Evolutionary conservation across 2,329 filamentous ascomycete species (phyloP).

Genomic region (Chaetomium strumarium): DNA sequence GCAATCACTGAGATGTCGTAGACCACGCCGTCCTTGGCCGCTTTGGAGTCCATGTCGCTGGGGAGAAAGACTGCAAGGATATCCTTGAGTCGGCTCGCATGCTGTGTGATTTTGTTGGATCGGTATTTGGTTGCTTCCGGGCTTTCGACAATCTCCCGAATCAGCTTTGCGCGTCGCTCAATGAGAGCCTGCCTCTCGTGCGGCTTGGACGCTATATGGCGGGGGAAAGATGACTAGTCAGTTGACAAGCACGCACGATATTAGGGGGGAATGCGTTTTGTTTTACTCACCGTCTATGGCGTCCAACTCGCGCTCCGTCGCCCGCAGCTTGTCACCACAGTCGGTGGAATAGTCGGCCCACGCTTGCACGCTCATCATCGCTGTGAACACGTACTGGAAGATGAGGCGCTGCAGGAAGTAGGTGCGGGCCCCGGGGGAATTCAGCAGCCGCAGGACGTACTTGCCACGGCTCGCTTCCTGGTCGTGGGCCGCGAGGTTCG

Average conservation of each 20-base stretch:
- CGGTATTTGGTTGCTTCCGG: slow-evolving; percentile 25
- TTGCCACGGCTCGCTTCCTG: slow-evolving; percentile 25
- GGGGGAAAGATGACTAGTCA: background rate
- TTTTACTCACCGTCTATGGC: slow-evolving; percentile 25
- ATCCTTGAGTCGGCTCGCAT: slow-evolving; percentile 27
- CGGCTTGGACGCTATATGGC: slow-evolving; percentile 10
- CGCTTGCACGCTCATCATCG: slow-evolving; percentile 30
- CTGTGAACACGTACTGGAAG: slow-evolving; percentile 32
- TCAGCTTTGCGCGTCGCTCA: slow-evolving; percentile 31
- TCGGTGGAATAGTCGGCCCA: slow-evolving; percentile 30
- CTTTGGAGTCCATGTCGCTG: slow-evolving; percentile 30
- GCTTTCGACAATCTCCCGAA: slow-evolving; percentile 30
- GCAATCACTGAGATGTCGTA: slow-evolving; percentile 39
- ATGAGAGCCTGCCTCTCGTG: slow-evolving; percentile 33
- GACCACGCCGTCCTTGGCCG: slow-evolving; percentile 34
- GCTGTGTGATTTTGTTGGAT: slow-evolving; percentile 22
- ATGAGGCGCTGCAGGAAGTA: slow-evolving; percentile 36
- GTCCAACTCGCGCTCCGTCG: slow-evolving; percentile 3
- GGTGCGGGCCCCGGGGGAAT: slow-evolving; percentile 27
- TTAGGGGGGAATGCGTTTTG: slow-evolving; percentile 6
- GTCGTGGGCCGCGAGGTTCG: slow-evolving; percentile 27
- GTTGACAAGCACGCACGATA: background rate
- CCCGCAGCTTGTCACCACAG: slow-evolving; percentile 22
- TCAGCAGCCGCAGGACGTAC: slow-evolving; percentile 31
- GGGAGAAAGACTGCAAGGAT: slow-evolving; percentile 40